These are phyloP conservation scores for Xylaria sp. DNA, from an alignment of 2,329 filamentous ascomycete genomes.

Conservation along the genomic window DNA sequence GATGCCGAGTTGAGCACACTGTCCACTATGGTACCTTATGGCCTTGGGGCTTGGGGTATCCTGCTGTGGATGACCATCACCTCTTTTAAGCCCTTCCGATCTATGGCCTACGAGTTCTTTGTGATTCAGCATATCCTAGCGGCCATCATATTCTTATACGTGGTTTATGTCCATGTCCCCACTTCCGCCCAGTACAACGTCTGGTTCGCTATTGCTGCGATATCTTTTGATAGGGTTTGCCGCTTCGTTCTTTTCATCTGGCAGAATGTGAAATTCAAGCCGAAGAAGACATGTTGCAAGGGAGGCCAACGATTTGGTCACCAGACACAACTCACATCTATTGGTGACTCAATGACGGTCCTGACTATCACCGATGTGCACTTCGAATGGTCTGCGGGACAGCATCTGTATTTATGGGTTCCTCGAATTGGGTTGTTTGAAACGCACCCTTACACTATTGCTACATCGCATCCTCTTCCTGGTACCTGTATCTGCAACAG, in stretches of 20 bases:
- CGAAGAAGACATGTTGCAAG: slow-evolving; percentile 57
- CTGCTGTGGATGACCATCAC: slow-evolving; percentile 73
- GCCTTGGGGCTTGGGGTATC: slow-evolving; percentile 73
- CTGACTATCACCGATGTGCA: slow-evolving; percentile 69
- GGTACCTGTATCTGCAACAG: slow-evolving; percentile 68
- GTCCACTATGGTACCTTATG: slow-evolving; percentile 71
- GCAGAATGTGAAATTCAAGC: slow-evolving; percentile 62
- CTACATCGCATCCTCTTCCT: slow-evolving; percentile 63
- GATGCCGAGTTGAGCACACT: slow-evolving; percentile 68
- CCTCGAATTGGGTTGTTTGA: slow-evolving; percentile 65
- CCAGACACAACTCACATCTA: slow-evolving; percentile 59
- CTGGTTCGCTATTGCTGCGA: slow-evolving; percentile 72
- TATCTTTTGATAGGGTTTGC: slow-evolving; percentile 71
- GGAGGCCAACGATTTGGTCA: slow-evolving; percentile 64
- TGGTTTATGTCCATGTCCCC: slow-evolving; percentile 73
- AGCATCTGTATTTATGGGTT: slow-evolving; percentile 71
- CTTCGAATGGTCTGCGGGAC: slow-evolving; percentile 68
- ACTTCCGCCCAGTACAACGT: slow-evolving; percentile 68
- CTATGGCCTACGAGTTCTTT: slow-evolving; percentile 76
- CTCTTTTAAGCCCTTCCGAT: slow-evolving; percentile 71
- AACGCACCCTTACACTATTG: slow-evolving; percentile 71
- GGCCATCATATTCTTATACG: slow-evolving; percentile 70
- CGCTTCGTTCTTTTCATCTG: slow-evolving; percentile 61
- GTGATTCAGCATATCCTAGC: slow-evolving; percentile 74
- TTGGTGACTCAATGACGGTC: slow-evolving; percentile 65